Evolutionary conservation across 208 protist genomes (phyloP), one percentile per base, ranked within the genome.

Genomic region (Porcisia hertigi): DNA sequence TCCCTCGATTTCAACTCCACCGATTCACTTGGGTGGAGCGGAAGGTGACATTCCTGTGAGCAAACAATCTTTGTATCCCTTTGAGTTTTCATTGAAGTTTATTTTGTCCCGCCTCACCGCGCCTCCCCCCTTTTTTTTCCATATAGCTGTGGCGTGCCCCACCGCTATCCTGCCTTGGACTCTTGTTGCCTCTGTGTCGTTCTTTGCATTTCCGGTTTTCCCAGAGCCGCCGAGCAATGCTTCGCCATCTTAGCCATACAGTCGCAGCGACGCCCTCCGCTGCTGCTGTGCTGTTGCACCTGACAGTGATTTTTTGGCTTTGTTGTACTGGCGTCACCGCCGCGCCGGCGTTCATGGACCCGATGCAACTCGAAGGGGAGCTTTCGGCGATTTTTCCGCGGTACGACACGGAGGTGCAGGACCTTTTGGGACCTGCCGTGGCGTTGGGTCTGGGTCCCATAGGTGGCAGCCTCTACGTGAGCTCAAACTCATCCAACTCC

Each of bases 361-460:
- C 58, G 2, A 18, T 18, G 18, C 41, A 30, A 43, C 1, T 12
- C 25, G 47, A 55, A 2, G 7, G 20, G 2, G 71, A 69, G 34
- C 58, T 67, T 39, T 64, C 8, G 30, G 45, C 55, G 20, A 14
- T 30, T 23, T 1, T 57, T 6, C 39, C 34, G 41, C 77, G 71
- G 39, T 74, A 74, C 58, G 69, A 77, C 41, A 74, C 49, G 3
- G 67, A 74, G 12, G 72, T 77, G 71, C 77, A 82, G 62, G 57
- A 74, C 34, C 57, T 82, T 52, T 36, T 82, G 49, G 77, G 71
- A 18, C 66, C 77, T 14, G 36, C 59, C 23, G 16, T 82, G 18
- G 77, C 72, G 7, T n/a, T 74, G 55, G 39, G 36, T 1, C 70
- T 82, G n/a, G 77, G 77, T 18, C 77, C 77, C 20, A 77, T 59